These are phyloP conservation scores for Acorus calamus DNA, from an alignment of 106 monocot genomes.

Conservation along the genomic window DNA sequence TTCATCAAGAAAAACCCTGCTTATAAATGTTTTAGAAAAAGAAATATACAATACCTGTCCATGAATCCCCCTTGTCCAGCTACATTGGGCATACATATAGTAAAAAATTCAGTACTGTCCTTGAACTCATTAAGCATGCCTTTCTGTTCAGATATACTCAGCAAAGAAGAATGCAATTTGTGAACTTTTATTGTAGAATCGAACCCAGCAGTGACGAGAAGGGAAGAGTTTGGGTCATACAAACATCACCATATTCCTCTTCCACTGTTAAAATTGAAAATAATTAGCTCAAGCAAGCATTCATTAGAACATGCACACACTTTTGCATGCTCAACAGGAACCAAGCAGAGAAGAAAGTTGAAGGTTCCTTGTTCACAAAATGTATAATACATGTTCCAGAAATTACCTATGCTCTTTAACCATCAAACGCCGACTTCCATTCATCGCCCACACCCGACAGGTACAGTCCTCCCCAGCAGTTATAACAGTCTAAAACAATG, in stretches of 20 bases:
- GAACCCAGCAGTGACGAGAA: slow-evolving; percentile 88
- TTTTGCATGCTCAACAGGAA: no score
- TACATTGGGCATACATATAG: slow-evolving; percentile 43
- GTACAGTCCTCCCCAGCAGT: slow-evolving; percentile 97
- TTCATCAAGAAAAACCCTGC: not conserved
- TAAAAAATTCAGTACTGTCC: slow-evolving; percentile 24
- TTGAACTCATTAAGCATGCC: slow-evolving; percentile 16
- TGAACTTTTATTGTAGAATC: slow-evolving; percentile 90
- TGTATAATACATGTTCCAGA: not conserved
- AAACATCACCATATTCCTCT: slow-evolving; percentile 98
- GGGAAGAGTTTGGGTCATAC: slow-evolving; percentile 61
- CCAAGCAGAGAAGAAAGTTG: no score
- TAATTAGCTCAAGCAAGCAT: no score
- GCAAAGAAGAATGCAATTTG: slow-evolving; percentile 17
- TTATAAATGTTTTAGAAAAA: not conserved
- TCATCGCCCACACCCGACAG: slow-evolving; percentile 75
- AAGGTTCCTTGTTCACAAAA: slow-evolving; percentile 2
- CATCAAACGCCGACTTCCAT: slow-evolving; percentile 57
- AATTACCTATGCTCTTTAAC: slow-evolving; percentile 92
- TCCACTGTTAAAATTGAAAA: slow-evolving; percentile 49
- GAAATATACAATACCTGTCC: slow-evolving; percentile 52
- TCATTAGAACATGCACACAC: no score
- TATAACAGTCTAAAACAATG: slow-evolving; percentile 50
- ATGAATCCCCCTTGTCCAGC: slow-evolving; percentile 29
- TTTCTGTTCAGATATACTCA: slow-evolving; percentile 10